Evolutionary conservation across 2,329 filamentous ascomycete species (phyloP), one percentile per base, ranked within the genome.

Genomic region (Blastomyces parvus): DNA sequence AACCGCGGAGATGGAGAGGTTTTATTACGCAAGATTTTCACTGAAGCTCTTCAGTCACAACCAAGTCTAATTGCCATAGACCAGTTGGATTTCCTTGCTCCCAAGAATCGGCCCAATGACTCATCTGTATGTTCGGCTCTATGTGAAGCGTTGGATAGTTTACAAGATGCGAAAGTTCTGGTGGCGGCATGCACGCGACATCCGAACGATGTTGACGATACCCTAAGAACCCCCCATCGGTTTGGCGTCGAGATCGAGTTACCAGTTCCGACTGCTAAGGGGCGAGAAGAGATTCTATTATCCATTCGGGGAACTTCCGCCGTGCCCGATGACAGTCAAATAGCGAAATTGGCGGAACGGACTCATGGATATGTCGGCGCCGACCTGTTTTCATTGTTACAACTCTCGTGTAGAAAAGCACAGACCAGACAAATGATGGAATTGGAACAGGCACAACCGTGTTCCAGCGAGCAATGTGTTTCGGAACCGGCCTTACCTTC

Each of bases 321-420:
- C 3, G 81, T 78, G 9, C 78, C 78, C 9, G 79, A 75, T 62
- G 80, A 87, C 2, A 75, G 76, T 1, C 77, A 85, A 11, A 76
- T 91, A 22, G 76, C 81, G 3, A 77, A 81, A 22, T 77, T 96
- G 53, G 88, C 88, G 52, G 84, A 89, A 65, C 84, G 86, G 63
- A 95, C 92, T 0, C 91, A 97, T 70, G 93, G 92, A 3, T 97
- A 90, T 74, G 95, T 90, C 40, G 88, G 89, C 4, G 83, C 84
- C 1, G 92, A 97, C 72, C 79, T 97, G 1, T 78, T 80, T n/a
- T 83, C 82, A 17, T 79, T 97, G 0, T 79, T 88, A 58, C 76
- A 82, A 58, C 74, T 81, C 55, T 83, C 86, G 11, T 74, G 78
- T 70, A 69, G 77, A 64, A 74, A 74, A 68, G 68, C 72, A 63